These are phyloP conservation scores for Alternaria infectoria DNA, from an alignment of 2,329 filamentous ascomycete genomes.

Conservation along the genomic window DNA sequence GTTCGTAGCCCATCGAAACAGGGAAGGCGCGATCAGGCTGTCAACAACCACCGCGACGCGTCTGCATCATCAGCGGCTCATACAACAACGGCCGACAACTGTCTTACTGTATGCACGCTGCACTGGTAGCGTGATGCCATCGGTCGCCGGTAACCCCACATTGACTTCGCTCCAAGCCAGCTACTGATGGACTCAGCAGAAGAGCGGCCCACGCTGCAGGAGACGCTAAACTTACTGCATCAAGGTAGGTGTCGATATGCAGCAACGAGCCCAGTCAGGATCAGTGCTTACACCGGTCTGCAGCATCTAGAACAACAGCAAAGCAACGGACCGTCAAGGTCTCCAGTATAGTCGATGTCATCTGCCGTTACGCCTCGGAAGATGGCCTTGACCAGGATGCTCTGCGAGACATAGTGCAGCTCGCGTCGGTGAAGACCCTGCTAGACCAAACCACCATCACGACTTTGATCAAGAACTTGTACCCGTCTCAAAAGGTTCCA, in stretches of 20 bases:
- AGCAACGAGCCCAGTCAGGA: slow-evolving; percentile 14
- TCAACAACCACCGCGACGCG: slow-evolving; percentile 39
- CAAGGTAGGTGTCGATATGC: slow-evolving; percentile 36
- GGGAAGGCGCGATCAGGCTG: slow-evolving; percentile 32
- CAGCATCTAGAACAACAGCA: slow-evolving; percentile 57
- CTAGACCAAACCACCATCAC: slow-evolving; percentile 78
- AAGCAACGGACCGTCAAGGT: slow-evolving; percentile 70
- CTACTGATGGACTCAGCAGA: slow-evolving; percentile 37
- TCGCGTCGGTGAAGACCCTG: slow-evolving; percentile 69
- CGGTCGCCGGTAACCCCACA: slow-evolving; percentile 33
- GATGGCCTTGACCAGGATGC: slow-evolving; percentile 68
- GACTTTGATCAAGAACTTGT: slow-evolving; percentile 74
- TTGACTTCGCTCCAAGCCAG: slow-evolving; percentile 3
- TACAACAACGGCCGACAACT: slow-evolving; percentile 30
- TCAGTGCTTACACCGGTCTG: slow-evolving; percentile 28
- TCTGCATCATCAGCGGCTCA: slow-evolving; percentile 7
- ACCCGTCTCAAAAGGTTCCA: slow-evolving; percentile 71
- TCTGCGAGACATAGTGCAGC: slow-evolving; percentile 68
- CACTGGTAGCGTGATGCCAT: slow-evolving; percentile 38
- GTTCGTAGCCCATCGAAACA: slow-evolving; percentile 23
- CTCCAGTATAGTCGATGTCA: slow-evolving; percentile 67
- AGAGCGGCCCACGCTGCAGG: slow-evolving; percentile 38
- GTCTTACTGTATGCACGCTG: slow-evolving; percentile 30
- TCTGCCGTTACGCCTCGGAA: slow-evolving; percentile 69
- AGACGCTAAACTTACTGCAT: slow-evolving; percentile 46